Percentiles rank a stretch among this genome's conserved stretches.
Conservation (phyloP, 352 stramenopile species). For the Thalassiosira mediterranea region DNA sequence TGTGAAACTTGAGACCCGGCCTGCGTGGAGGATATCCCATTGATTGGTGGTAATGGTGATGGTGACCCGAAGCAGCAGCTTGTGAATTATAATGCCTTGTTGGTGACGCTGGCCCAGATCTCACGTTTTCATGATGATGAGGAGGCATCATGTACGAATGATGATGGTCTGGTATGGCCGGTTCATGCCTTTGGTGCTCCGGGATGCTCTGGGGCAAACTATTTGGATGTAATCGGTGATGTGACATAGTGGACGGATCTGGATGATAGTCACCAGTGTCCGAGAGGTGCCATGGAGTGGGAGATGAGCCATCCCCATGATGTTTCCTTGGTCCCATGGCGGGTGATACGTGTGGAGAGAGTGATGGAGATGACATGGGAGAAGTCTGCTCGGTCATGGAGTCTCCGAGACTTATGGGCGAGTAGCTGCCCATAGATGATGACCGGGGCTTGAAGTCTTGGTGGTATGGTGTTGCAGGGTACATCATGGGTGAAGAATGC, state of each 20-base stretch:
- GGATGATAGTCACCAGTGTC: constrained; percentile 44
- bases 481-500: constrained; percentile 34
- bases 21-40: constrained; percentile 14
- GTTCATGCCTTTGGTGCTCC: neutral
- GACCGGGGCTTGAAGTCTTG: constrained; percentile 12
- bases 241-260: constrained; percentile 7
- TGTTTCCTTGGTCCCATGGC: constrained; percentile 13
- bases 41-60: constrained; percentile 14
- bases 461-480: constrained; percentile 13
- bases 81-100: constrained; percentile 15
- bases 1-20: neutral
- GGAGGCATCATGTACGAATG: no score
- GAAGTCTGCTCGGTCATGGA: constrained; percentile 48
- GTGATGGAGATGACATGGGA: constrained; percentile 45
- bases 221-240: constrained; percentile 3
- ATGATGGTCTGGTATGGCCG: no score
- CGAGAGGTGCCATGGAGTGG: constrained; percentile 34
- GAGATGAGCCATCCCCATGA: constrained; percentile 1
- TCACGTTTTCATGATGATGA: neutral
- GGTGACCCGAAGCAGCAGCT: constrained; percentile 1
- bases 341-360: constrained; percentile 41
- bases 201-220: constrained; percentile 12
- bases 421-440: constrained; percentile 24
- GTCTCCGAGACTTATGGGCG: constrained; percentile 36
- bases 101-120: constrained; percentile 12